Evolutionary conservation across 1,284 basidiomycete species (phyloP), one percentile per base, ranked within the genome.

Genomic region (Trametes pubescens): DNA sequence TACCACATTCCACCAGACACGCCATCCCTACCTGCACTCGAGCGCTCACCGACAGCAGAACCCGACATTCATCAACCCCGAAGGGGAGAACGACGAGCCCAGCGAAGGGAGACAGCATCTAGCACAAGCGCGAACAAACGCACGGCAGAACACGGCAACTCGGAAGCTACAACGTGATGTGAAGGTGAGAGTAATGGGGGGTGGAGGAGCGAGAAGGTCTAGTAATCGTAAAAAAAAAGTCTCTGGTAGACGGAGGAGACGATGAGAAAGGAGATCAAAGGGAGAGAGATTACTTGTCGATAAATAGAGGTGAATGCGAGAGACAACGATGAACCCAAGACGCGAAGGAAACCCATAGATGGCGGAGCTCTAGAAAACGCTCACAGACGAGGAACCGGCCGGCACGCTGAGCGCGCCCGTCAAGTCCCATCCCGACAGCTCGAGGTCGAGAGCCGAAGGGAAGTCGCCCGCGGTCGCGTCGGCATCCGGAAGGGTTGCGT

Each of bases 51-150:
- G 63, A 69, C 72, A 59, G 62, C 63, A 57, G 64, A 62, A 56
- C 68, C 69, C 62, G 61, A 72, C 51, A 71, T 76, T 79, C 79
- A 60, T 80, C 79, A 73, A 80, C 78, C 79, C 77, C 74, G 61
- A 70, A 74, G 76, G 77, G 78, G 79, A 80, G 78, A 80, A 77
- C 68, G 66, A 54, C 66, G 46, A 34, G 35, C 52, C 60, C 40
- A 54, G 64, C 64, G 69, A 64, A 67, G 68, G 74, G 71, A 72
- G 72, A 73, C 72, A 69, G 67, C 72, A 70, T 68, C 72, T 61
- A 70, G 54, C 57, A 64, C 62, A 51, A 40, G 59, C 44, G 57
- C 53, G 47, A 62, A 48, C 59, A 16, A 43, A 58, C 32, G 40
- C 29, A 37, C 18, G 21, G 32, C 40, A 48, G 46, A 54, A 54